phyloP scores from a whole-genome alignment of 2,329 filamentous ascomycete species.

The Diaporthe vexans region DNA sequence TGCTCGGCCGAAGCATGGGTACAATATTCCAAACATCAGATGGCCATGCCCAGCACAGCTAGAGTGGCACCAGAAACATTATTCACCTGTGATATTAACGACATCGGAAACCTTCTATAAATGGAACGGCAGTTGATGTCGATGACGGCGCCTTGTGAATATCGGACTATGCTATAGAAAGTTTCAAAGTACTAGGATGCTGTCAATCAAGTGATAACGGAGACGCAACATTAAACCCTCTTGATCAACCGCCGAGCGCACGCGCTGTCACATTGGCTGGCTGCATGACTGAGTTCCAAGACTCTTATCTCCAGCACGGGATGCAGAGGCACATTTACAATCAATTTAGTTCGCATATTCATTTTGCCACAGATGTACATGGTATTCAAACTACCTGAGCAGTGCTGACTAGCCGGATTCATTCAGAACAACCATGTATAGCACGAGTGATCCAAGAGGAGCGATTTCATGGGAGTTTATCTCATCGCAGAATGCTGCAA shows the following conservation, averaged over 20 bases:
- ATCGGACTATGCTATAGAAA: neutral
- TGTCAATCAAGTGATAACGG: neutral
- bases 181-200: neutral
- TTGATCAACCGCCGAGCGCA: neutral
- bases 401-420: too few species aligned
- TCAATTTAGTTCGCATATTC: neutral
- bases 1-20: neutral
- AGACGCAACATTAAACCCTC: neutral
- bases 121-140: slow-evolving; percentile 20
- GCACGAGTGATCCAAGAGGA: too few species aligned
- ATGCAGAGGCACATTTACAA: too few species aligned
- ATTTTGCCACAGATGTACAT: neutral
- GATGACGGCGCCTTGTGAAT: neutral
- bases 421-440: too few species aligned
- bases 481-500: too few species aligned
- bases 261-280: neutral
- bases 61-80: slow-evolving; percentile 24
- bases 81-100: neutral
- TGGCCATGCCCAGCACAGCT: neutral
- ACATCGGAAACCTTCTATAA: neutral
- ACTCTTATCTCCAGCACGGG: neutral
- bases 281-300: neutral
- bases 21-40: neutral
- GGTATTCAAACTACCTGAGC: neutral
- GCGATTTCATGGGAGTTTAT: too few species aligned